These are phyloP conservation scores for Herpotrichia juniperi DNA, from an alignment of 2,329 filamentous ascomycete genomes.

Conservation along the genomic window DNA sequence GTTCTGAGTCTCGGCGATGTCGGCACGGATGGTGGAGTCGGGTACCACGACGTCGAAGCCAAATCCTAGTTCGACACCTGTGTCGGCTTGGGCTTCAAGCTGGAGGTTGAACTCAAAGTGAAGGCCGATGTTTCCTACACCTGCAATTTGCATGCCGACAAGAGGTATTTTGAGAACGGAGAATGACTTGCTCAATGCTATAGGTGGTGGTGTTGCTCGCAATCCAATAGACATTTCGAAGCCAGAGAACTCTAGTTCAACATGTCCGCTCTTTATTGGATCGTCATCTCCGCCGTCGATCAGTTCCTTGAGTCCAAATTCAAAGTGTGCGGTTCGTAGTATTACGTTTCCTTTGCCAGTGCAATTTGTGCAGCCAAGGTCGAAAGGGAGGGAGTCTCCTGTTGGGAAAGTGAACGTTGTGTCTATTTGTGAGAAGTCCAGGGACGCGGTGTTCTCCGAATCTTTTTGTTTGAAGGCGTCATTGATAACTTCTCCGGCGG, in stretches of 20 bases:
- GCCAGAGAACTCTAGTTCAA: neutral
- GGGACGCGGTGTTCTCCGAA: neutral
- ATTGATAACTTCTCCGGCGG: neutral
- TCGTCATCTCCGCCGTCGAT: too few relatives aligned
- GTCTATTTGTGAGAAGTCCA: constrained; percentile 5
- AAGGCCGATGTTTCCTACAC: neutral
- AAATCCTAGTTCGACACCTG: constrained; percentile 7
- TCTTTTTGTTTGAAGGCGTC: neutral
- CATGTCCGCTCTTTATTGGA: too few relatives aligned
- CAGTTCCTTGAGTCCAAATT: neutral
- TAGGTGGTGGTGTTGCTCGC: constrained; percentile 1
- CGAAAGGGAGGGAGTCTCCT: neutral
- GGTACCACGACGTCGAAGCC: constrained; percentile 7
- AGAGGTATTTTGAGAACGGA: neutral
- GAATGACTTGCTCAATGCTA: neutral
- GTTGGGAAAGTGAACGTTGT: constrained; percentile 1
- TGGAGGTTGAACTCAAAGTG: neutral
- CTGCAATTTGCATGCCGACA: constrained; percentile 1
- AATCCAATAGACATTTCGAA: constrained; percentile 3
- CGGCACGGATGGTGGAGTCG: neutral
- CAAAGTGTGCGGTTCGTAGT: neutral
- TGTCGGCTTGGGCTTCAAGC: neutral
- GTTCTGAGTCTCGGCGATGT: constrained; percentile 4
- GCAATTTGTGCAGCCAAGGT: constrained; percentile 7
- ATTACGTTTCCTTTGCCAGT: constrained; percentile 4